Conservation (phyloP, 73 alveolate genomes). For the Durusdinium trenchii region DNA sequence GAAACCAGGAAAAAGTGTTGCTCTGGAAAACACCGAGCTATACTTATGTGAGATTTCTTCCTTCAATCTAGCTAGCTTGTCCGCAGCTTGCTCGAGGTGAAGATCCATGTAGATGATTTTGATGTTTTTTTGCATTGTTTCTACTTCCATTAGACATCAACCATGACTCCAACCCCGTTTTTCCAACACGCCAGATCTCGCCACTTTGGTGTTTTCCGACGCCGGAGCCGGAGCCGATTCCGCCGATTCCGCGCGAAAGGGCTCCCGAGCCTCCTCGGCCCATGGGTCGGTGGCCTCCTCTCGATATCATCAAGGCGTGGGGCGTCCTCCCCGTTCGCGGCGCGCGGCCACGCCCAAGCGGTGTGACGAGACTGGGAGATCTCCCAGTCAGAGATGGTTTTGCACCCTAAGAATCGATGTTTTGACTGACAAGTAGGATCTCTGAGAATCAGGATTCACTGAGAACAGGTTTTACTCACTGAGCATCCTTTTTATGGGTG, state of each 20-base stretch:
- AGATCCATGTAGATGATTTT: background rate
- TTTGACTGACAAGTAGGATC: background rate
- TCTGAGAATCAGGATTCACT: too few species aligned
- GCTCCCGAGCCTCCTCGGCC: slow-evolving; percentile 28
- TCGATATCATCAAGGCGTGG: slow-evolving; percentile 19
- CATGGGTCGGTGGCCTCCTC: slow-evolving; percentile 59
- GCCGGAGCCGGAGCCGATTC: too few species aligned
- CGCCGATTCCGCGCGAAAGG: slow-evolving; percentile 38
- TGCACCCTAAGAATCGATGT: background rate
- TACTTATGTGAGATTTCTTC: too few species aligned
- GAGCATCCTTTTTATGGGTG: too few species aligned
- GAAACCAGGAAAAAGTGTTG: background rate
- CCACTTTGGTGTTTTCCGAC: too few species aligned
- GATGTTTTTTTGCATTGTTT: background rate
- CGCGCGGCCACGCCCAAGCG: too few species aligned
- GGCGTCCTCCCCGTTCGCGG: too few species aligned
- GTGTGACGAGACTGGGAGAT: too few species aligned
- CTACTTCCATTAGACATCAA: background rate
- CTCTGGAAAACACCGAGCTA: background rate
- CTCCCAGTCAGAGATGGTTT: too few species aligned
- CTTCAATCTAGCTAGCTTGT: too few species aligned
- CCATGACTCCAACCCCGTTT: background rate
- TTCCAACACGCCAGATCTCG: background rate
- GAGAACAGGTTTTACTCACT: too few species aligned
- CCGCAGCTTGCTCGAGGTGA: too few species aligned